These are phyloP conservation scores for Alternaria ventricosa DNA, from an alignment of 2,329 filamentous ascomycete species.

Conservation along the genomic window DNA sequence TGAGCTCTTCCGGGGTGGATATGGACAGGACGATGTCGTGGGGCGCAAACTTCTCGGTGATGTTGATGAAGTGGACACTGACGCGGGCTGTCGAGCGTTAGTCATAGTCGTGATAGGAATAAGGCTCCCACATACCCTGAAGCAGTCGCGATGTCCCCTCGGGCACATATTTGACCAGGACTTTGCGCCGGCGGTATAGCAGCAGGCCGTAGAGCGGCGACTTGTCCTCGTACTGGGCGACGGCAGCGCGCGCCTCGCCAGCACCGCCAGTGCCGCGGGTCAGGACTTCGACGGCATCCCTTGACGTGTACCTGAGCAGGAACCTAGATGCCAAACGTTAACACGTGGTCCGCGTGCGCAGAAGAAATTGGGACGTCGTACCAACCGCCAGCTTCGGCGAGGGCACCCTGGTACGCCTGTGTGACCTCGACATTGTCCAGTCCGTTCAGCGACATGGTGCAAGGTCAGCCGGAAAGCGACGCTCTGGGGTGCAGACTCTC, in stretches of 20 bases:
- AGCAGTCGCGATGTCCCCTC: constrained; percentile 88
- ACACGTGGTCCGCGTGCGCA: constrained; percentile 21
- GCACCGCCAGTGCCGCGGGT: constrained; percentile 81
- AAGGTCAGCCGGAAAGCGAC: constrained; percentile 10
- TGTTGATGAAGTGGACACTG: constrained; percentile 69
- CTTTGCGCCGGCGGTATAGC: constrained; percentile 85
- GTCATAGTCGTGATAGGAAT: neutral
- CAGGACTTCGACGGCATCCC: constrained; percentile 85
- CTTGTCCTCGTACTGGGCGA: constrained; percentile 79
- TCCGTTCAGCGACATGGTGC: constrained; percentile 90
- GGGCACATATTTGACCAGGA: constrained; percentile 90
- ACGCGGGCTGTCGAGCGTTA: constrained; percentile 71
- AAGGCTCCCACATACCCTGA: constrained; percentile 70
- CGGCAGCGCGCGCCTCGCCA: constrained; percentile 78
- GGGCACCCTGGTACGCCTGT: constrained; percentile 82
- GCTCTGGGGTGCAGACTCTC: constrained; percentile 16
- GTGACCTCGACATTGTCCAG: constrained; percentile 81
- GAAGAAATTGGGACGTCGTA: constrained; percentile 58
- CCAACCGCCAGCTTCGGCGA: constrained; percentile 91
- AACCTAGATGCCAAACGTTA: constrained; percentile 69
- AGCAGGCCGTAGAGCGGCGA: constrained; percentile 93
- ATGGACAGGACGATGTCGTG: constrained; percentile 87
- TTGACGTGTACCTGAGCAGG: constrained; percentile 85
- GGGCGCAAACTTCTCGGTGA: constrained; percentile 74
- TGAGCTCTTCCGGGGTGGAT: constrained; percentile 75